Base-by-base conservation (phyloP, 75 land plant genomes). In the Sequoiadendron giganteum region DNA sequence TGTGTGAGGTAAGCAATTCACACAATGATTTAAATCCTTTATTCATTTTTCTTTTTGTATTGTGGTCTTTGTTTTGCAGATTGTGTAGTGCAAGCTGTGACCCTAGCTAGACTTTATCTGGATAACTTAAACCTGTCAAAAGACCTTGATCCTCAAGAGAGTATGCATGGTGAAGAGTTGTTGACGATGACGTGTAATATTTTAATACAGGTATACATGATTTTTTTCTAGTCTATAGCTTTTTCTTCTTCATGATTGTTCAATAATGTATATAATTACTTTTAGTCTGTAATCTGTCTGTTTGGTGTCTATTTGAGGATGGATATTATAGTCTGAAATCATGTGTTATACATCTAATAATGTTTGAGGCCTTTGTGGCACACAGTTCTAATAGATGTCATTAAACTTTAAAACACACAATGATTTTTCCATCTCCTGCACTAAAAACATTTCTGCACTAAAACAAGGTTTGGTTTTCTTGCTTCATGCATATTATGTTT, bases 161-260 rank as follows among this genome's bases (percentile, higher is more conserved):
- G 87, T 85, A 93, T 98, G 94, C 90, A 92, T 90, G 99, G 99
- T 13, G 99, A 97, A 94, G 99, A 97, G 86, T 92, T 97, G 42
- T 87, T 98, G 42, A 85, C 94, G 13, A 89, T 97, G 93, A 90
- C 92, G 19, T 92, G 90, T 86, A 93, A 93, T 92, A 65, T 93
- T 49, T 88, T 97, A 86, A 90, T 97, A 87, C 90, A 96, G 99
- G 99, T 96, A 89, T 87, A 85, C 8, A 85, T 49, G 16, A 32
- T 34, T 34, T 34, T 1, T 75, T 75, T 34, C 4, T 75, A 75
- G 77, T 39, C 2, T 72, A 19, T 5, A 58, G 70, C n/a, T 34
- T 11, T 10, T 34, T 75, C 16, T 75, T 75, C 15, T 10, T 34
- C 13, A 34, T 65, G 70, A 65, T 25, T 65, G 70, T 65, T 7